Base-by-base conservation (phyloP, 306 rosid genomes). In the Lathyrus tuberosus region DNA sequence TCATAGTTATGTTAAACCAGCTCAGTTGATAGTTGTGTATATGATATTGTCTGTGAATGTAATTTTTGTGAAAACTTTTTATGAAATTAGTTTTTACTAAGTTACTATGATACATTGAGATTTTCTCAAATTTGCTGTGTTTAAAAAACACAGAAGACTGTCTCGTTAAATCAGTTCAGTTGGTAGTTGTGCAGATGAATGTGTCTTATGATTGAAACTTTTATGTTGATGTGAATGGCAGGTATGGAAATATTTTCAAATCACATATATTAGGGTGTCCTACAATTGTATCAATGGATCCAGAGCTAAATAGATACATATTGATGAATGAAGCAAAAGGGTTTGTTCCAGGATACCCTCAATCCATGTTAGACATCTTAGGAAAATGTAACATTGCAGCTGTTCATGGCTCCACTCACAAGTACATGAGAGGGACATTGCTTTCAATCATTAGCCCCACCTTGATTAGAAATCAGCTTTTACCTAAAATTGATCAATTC, bases 211-310 rank as follows among this genome's bases (percentile, higher is more conserved):
- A 24, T 24, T 24, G 26, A 24, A 24, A 24, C 0, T 24, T 24
- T 24, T 35, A 7, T 35, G 1, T 1, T 35, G 40, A 35, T 35
- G 59, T 76, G 30, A 60, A 46, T 73, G 62, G 62, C 86, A 91
- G 99, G 91, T 95, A 87, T 77, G 99, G 99, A 53, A 86, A 89
- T 76, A 81, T 95, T 72, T 95, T 95, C 91, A 95, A 95, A 76
- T 95, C 99, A 22, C 99, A 95, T 84, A 81, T 95, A 56, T 75
- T 95, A 66, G 99, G 99, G 17, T 95, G 99, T 80, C 99, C 99
- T 66, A 95, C 99, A 70, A 85, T 89, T 59, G 96, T 95, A 65
- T 95, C 95, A 2, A 95, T 95, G 99, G 99, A 95, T 91, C 82
- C 99, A 28, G 99, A 95, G 80, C 67, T 89, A 0, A 95, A 95